Evolutionary conservation across 225 moss, liverwort and hornwort species (phyloP), one percentile per base, ranked within the genome.

Genomic region (Lunularia cruciata): DNA sequence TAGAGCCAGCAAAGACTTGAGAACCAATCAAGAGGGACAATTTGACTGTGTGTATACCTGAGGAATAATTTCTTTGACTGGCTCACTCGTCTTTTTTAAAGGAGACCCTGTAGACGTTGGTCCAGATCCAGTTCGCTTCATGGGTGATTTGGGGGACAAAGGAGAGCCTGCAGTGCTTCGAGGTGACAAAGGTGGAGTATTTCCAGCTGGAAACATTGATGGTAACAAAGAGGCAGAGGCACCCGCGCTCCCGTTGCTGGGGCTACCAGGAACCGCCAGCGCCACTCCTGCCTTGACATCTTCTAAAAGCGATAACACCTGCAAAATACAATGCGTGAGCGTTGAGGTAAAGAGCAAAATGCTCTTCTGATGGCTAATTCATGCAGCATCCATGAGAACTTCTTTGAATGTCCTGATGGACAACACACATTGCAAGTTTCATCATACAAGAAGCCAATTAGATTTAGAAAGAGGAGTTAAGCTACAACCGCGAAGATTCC

Each of bases 151-250:
- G 47, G 95, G 95, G 39, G 95, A 96, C 47, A 88, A 82, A 36
- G 84, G 94, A 47, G 89, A 92, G 40, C 83, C 80, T 31, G 58
- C 54, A 28, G 83, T 74, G 73, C 83, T 76, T 62, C 90, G 83
- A 40, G 95, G 95, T 40, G 95, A 96, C 63, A 96, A 77, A 27
- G 95, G 95, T 66, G 95, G 95, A 55, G 95, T 92, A 53, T 68
- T 81, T 28, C 92, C 92, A 53, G 86, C 90, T 39, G 87, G 86
- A 71, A 85, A 89, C 18, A 78, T 43, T 28, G 85, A 48, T 70
- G 92, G 72, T 69, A 87, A 73, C 45, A 86, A 25, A 53, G 79
- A 69, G 68, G 73, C 75, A 56, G 84, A 73, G 46, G 87, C 65
- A 30, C 73, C 75, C 51, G 85, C 54, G 57, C 67, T 77, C 51